Conservation (phyloP, 2,329 filamentous ascomycete species). For the Neospermospora avenae region DNA sequence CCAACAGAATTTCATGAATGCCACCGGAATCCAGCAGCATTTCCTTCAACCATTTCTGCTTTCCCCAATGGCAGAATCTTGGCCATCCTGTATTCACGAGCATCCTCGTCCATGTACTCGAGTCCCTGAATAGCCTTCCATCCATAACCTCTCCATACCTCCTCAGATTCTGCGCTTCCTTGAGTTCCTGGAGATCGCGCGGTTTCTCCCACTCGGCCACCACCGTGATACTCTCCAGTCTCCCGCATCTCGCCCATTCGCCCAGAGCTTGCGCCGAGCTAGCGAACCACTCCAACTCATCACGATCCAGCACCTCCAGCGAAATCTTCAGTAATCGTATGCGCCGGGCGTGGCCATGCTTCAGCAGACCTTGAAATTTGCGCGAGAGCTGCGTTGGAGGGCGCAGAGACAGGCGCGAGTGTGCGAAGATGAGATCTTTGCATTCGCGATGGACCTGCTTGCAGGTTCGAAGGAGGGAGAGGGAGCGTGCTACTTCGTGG, state of each 20-base stretch:
- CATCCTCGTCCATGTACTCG: conserved; percentile 18
- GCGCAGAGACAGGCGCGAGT: conserved; percentile 26
- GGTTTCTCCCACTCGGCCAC: conserved; percentile 28
- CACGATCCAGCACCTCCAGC: conserved; percentile 31
- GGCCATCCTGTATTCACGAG: conserved; percentile 32
- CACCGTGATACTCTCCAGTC: conserved; percentile 26
- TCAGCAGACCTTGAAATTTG: conserved; percentile 18
- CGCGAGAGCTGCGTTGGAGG: conserved; percentile 19
- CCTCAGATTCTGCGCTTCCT: conserved; percentile 26
- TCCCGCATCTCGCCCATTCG: conserved; percentile 16
- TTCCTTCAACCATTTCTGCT: conserved; percentile 31
- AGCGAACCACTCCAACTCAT: conserved; percentile 32
- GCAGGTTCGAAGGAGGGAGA: conserved; percentile 31
- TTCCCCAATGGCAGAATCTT: conserved; percentile 32
- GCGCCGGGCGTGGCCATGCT: conserved; percentile 12
- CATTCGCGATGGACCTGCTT: conserved; percentile 32
- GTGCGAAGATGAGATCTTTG: conserved; percentile 32
- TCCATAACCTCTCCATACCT: conserved; percentile 26
- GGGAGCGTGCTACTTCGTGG: conserved; percentile 26
- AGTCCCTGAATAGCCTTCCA: conserved; percentile 28
- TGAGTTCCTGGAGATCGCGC: conserved; percentile 27
- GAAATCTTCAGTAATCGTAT: conserved; percentile 26
- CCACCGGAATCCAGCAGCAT: conserved; percentile 32
- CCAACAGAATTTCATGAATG: conserved; percentile 20
- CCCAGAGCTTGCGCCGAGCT: conserved; percentile 19